Percentiles rank a stretch among this genome's conserved stretches.
Evolutionary conservation across 768 basidiomycete species (phyloP).

Genomic region (Suillus americanus): DNA sequence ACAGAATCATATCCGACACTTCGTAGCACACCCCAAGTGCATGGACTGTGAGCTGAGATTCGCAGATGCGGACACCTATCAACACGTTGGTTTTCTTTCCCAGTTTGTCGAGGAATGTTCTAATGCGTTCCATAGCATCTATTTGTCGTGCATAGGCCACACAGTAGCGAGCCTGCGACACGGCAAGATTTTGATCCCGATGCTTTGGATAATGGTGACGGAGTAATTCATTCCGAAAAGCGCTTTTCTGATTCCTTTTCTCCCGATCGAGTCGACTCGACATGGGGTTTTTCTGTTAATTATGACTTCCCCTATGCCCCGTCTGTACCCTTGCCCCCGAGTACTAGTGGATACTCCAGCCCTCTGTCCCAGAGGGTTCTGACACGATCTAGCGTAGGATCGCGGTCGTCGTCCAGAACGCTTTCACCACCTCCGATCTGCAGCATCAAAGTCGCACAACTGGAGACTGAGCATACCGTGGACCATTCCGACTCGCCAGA

Average conservation of each 20-base stretch:
- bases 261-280: slow-evolving; percentile 17
- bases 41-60: slow-evolving; percentile 42
- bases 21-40: slow-evolving; percentile 47
- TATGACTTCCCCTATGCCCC: slow-evolving; percentile 23
- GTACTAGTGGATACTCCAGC: slow-evolving; percentile 31
- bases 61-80: slow-evolving; percentile 35
- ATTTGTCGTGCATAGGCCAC: slow-evolving; percentile 27
- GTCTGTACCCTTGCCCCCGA: slow-evolving; percentile 31
- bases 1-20: slow-evolving; percentile 41
- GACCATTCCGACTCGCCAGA: slow-evolving; percentile 23
- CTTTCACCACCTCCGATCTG: slow-evolving; percentile 12
- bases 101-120: slow-evolving; percentile 1
- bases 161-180: background rate
- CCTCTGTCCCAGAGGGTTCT: slow-evolving; percentile 25
- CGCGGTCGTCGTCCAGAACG: slow-evolving; percentile 12
- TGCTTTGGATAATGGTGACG: slow-evolving; percentile 3
- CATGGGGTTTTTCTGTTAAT: slow-evolving; percentile 24
- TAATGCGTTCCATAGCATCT: slow-evolving; percentile 21
- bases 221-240: background rate
- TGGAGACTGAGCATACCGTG: slow-evolving; percentile 28
- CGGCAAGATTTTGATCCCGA: background rate
- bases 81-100: slow-evolving; percentile 30
- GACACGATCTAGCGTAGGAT: slow-evolving; percentile 3
- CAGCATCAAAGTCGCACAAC: slow-evolving; percentile 26
- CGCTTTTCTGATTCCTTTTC: slow-evolving; percentile 9